Conservation (phyloP, 805 yeast species). For the Candida multigemmis region DNA sequence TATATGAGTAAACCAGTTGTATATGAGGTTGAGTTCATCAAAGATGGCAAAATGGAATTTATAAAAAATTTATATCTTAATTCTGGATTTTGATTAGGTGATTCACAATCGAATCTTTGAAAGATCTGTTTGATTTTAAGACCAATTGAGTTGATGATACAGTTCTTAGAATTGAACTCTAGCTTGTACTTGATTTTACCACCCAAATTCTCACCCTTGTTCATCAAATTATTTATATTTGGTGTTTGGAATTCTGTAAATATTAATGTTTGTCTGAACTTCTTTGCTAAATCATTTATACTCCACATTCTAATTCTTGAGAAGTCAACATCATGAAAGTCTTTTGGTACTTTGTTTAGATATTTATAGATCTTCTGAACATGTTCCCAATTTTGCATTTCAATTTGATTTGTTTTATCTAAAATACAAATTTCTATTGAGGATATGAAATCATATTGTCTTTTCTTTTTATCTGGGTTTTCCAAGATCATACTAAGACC, state of each 20-base stretch:
- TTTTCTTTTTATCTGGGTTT: slow-evolving; percentile 41
- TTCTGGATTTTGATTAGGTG: slow-evolving; percentile 65
- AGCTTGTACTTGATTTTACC: slow-evolving; percentile 56
- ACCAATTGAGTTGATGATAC: slow-evolving; percentile 59
- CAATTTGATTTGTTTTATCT: slow-evolving; percentile 79
- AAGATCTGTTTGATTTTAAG: slow-evolving; percentile 60
- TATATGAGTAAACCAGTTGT: slow-evolving; percentile 73
- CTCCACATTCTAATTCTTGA: slow-evolving; percentile 89
- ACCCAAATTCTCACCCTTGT: slow-evolving; percentile 42
- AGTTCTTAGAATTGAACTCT: slow-evolving; percentile 30
- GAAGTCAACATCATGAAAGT: slow-evolving; percentile 77
- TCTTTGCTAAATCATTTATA: slow-evolving; percentile 69
- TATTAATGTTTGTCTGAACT: slow-evolving; percentile 68
- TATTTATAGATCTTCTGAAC: slow-evolving; percentile 55
- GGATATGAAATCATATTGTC: slow-evolving; percentile 74
- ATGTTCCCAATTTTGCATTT: slow-evolving; percentile 92
- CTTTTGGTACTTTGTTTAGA: slow-evolving; percentile 68
- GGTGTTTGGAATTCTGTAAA: slow-evolving; percentile 78
- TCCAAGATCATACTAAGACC: slow-evolving; percentile 74
- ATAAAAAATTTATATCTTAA: slow-evolving; percentile 76
- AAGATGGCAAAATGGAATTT: slow-evolving; percentile 64
- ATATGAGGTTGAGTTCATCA: slow-evolving; percentile 49
- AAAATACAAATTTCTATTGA: slow-evolving; percentile 77
- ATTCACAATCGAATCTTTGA: slow-evolving; percentile 52
- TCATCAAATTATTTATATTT: slow-evolving; percentile 57